Base-by-base conservation (phyloP, 2,329 filamentous ascomycete species). In the Scedosporium dehoogii region DNA sequence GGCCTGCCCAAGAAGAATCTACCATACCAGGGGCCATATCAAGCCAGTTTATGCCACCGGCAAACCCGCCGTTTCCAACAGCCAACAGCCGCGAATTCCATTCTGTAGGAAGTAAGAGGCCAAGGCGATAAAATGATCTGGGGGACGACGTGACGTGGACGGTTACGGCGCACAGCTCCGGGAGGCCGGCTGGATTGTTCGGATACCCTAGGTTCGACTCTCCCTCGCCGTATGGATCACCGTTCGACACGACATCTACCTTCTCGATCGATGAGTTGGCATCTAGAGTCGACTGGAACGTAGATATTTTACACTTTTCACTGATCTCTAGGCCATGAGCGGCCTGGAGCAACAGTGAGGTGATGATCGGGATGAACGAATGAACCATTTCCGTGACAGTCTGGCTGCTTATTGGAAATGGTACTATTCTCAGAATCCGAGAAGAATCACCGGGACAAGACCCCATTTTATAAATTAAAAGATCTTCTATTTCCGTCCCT, bases 11-110 rank as follows among this genome's bases (percentile, higher is more conserved):
- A 29, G 10, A 29, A n/a, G 27, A 21, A 21, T n/a, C 21, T 5
- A 7, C 33, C 58, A 25, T 48, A 60, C 65, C 66, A 29, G 66
- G 56, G 33, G 59, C 66, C 66, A 69, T 69, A 48, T 66, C 66
- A 16, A 67, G 67, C 66, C 70, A 71, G 64, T 73, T 73, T 65
- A 73, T 71, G 27, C 70, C 71, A 16, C 73, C 73, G 1, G 64
- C 68, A 57, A 70, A 70, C 29, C 64, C 73, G 16, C 69, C 71
- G 55, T 73, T 73, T 9, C 73, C 73, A 0, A 68, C 68, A 2
- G 70, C 66, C 25, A 75, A 66, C 59, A 74, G 68, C 12, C 71
- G 66, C 6, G 63, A 63, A 51, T 72, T 73, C 73, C 73, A 75
- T 12, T 65, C 46, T 1, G 64, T 63, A 0, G 73, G 72, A 4